A percentile compares a stretch with the other conserved stretches of the same genome.
Evolutionary conservation across 2,329 filamentous ascomycete genomes (phyloP).

Genomic region (Botrytis fabae): DNA sequence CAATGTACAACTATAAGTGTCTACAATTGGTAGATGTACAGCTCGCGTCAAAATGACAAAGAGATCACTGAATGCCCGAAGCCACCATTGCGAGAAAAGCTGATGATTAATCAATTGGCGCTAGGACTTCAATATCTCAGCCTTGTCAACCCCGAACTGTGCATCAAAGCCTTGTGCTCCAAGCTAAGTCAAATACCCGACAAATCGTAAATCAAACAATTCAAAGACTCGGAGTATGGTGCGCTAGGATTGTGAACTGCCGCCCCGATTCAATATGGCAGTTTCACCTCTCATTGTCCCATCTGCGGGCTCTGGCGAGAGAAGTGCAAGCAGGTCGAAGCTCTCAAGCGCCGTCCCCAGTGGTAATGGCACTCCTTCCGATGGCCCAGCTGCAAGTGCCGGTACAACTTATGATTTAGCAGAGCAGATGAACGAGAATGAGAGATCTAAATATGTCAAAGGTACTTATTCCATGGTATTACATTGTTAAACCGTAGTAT

Average conservation of each 20-base stretch:
- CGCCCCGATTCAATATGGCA: conserved; percentile 24
- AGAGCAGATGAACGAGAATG: conserved; percentile 79
- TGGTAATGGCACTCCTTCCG: conserved; percentile 30
- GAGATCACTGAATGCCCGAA: not conserved
- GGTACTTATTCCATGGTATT: conserved; percentile 48
- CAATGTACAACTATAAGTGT: not conserved
- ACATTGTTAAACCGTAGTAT: not conserved
- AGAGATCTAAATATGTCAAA: conserved; percentile 88
- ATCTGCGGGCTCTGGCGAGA: conserved; percentile 18
- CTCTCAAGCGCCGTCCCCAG: conserved; percentile 18
- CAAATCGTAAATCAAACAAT: not conserved
- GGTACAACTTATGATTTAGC: conserved; percentile 55
- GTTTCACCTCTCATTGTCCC: conserved; percentile 29
- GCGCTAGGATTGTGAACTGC: not conserved
- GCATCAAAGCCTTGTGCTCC: conserved; percentile 2
- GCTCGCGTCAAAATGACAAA: not conserved
- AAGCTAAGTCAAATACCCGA: not conserved
- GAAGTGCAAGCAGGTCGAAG: conserved; percentile 24
- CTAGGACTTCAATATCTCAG: conserved; percentile 6
- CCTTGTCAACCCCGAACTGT: not conserved
- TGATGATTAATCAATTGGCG: not conserved
- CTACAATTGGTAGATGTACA: not conserved
- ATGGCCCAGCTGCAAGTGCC: conserved; percentile 26
- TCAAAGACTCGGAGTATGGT: not conserved
- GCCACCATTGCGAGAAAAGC: not conserved